Conservation (phyloP, 2,329 filamentous ascomycete genomes). For the Diplodia scrobiculata region DNA sequence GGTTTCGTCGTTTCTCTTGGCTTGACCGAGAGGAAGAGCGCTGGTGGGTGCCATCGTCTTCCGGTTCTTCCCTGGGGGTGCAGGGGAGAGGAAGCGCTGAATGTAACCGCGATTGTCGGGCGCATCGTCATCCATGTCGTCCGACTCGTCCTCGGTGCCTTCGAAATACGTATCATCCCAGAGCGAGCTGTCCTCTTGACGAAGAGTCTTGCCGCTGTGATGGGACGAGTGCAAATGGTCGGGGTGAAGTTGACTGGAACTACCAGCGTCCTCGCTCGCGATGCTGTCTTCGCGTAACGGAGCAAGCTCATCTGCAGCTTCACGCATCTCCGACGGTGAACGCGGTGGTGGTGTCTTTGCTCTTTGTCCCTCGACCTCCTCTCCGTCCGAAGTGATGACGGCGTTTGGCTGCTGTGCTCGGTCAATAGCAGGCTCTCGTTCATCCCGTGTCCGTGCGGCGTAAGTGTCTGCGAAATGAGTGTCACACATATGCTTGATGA, state of each 20-base stretch:
- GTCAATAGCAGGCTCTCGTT: constrained; percentile 67
- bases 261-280: constrained; percentile 29
- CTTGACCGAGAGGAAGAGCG: constrained; percentile 7
- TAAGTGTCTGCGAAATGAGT: constrained; percentile 85
- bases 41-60: constrained; percentile 5
- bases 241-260: not conserved
- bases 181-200: constrained; percentile 46
- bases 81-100: constrained; percentile 41
- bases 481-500: constrained; percentile 90
- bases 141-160: constrained; percentile 49
- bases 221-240: constrained; percentile 14
- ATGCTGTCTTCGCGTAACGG: constrained; percentile 37
- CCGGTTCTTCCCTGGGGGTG: constrained; percentile 37
- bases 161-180: constrained; percentile 57
- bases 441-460: constrained; percentile 65
- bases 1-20: not conserved
- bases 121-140: constrained; percentile 42
- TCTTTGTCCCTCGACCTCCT: constrained; percentile 61
- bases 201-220: not conserved
- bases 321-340: constrained; percentile 53
- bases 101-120: constrained; percentile 37
- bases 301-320: constrained; percentile 49
- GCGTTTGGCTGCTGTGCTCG: constrained; percentile 64
- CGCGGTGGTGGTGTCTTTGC: constrained; percentile 44
- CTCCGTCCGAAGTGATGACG: constrained; percentile 63